Evolutionary conservation across 169 alveolate genomes (phyloP).

Genomic region (Plasmodium knowlesi): DNA sequence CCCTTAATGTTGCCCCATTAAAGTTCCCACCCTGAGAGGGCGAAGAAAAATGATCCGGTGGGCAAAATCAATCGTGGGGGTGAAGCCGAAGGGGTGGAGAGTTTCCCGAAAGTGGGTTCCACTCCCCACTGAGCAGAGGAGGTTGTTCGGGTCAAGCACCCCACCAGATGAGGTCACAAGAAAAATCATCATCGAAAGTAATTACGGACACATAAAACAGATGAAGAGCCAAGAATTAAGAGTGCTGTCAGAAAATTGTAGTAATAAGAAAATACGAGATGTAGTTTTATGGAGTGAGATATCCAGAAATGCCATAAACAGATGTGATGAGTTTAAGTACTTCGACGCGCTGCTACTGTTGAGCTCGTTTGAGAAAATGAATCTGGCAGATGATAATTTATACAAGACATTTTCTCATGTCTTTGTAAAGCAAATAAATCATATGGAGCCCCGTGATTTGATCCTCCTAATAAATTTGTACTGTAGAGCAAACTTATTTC

Average conservation of each 20-base stretch:
- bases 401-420: slow-evolving; percentile 77
- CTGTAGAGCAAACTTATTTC: slow-evolving; percentile 77
- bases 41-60: not conserved
- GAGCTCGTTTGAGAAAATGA: slow-evolving; percentile 79
- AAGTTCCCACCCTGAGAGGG: not conserved
- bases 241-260: slow-evolving; percentile 76
- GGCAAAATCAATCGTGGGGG: not conserved
- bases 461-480: slow-evolving; percentile 77
- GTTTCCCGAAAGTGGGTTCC: not conserved
- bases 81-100: not conserved
- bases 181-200: slow-evolving; percentile 29
- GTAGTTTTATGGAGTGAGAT: slow-evolving; percentile 83
- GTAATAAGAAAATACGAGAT: slow-evolving; percentile 76
- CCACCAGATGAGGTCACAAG: not conserved
- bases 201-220: slow-evolving; percentile 62
- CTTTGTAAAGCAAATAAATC: slow-evolving; percentile 77
- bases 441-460: slow-evolving; percentile 82
- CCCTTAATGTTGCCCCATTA: not conserved
- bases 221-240: slow-evolving; percentile 81
- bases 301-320: slow-evolving; percentile 74
- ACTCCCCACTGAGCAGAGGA: not conserved
- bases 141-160: not conserved
- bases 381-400: slow-evolving; percentile 76
- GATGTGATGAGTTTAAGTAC: slow-evolving; percentile 80
- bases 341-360: slow-evolving; percentile 80